These are phyloP conservation scores for Ophiostoma montium DNA, from an alignment of 2,329 filamentous ascomycete genomes.

Conservation along the genomic window DNA sequence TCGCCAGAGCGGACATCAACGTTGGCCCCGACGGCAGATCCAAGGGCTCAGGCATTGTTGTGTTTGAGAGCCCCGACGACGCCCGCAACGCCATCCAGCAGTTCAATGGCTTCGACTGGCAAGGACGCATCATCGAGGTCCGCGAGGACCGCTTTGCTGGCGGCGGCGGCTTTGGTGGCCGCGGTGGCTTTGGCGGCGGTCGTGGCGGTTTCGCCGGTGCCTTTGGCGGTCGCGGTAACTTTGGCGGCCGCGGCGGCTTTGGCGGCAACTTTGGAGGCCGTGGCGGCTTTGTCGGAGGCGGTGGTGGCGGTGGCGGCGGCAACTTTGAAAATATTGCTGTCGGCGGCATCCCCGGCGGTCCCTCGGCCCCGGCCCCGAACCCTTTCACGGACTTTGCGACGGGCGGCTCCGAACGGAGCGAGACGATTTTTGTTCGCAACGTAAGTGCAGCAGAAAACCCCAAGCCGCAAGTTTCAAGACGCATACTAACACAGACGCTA, in stretches of 20 bases:
- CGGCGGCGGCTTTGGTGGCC: slow-evolving; percentile 34
- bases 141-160: slow-evolving; percentile 90
- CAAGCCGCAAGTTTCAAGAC: slow-evolving; percentile 5
- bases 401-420: slow-evolving; percentile 67
- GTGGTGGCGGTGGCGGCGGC: slow-evolving; percentile 32
- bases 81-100: slow-evolving; percentile 91
- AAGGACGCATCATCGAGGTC: slow-evolving; percentile 83
- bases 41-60: slow-evolving; percentile 93
- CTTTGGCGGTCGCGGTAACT: slow-evolving; percentile 44
- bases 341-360: slow-evolving; percentile 34
- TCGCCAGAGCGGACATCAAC: slow-evolving; percentile 93
- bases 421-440: slow-evolving; percentile 91
- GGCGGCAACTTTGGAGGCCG: slow-evolving; percentile 34
- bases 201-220: slow-evolving; percentile 46
- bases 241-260: slow-evolving; percentile 33
- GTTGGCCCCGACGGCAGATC: slow-evolving; percentile 80
- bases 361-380: slow-evolving; percentile 41
- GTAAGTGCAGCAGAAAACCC: slow-evolving; percentile 48
- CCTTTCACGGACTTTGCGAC: slow-evolving; percentile 90
- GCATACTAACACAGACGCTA: slow-evolving; percentile 13
- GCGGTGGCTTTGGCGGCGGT: slow-evolving; percentile 45
- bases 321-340: slow-evolving; percentile 32
- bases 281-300: slow-evolving; percentile 34
- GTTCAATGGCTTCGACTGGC: slow-evolving; percentile 98
- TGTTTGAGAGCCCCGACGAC: slow-evolving; percentile 89